Evolutionary conservation across 2,329 filamentous ascomycete genomes (phyloP).

Genomic region (Phialophora macrospora): DNA sequence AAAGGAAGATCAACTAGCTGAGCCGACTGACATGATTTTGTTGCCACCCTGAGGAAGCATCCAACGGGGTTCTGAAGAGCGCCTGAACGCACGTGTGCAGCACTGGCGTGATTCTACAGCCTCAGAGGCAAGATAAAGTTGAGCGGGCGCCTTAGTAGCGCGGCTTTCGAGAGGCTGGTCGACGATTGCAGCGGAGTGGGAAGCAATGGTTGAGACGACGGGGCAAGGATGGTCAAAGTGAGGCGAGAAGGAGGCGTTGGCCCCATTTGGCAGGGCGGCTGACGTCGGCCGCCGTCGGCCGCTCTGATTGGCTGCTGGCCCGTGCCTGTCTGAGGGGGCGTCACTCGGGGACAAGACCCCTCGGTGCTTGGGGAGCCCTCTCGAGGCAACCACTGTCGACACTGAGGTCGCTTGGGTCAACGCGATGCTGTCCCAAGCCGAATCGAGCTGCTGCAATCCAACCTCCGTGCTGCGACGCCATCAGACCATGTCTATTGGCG

Average conservation of each 20-base stretch:
- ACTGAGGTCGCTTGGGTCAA: conserved; percentile 2
- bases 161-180: background rate
- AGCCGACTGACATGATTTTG: background rate
- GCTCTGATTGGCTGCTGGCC: conserved; percentile 9
- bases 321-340: background rate
- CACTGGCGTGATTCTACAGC: conserved; percentile 16
- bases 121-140: conserved; percentile 16
- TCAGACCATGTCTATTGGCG: background rate
- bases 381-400: conserved; percentile 11
- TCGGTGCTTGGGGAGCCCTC: background rate
- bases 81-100: conserved; percentile 15
- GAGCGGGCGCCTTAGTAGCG: conserved; percentile 17
- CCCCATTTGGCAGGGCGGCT: conserved; percentile 19
- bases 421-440: conserved; percentile 4
- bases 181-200: conserved; percentile 1
- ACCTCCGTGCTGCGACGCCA: background rate
- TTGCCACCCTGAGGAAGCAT: conserved; percentile 8
- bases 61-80: background rate
- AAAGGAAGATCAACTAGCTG: conserved; percentile 10
- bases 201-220: conserved; percentile 8
- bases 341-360: background rate
- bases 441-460: background rate
- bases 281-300: conserved; percentile 1
- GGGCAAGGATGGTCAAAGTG: conserved; percentile 16
- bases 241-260: conserved; percentile 16